These are phyloP conservation scores for Theileria orientalis DNA, from an alignment of 169 alveolate genomes.

Conservation along the genomic window DNA sequence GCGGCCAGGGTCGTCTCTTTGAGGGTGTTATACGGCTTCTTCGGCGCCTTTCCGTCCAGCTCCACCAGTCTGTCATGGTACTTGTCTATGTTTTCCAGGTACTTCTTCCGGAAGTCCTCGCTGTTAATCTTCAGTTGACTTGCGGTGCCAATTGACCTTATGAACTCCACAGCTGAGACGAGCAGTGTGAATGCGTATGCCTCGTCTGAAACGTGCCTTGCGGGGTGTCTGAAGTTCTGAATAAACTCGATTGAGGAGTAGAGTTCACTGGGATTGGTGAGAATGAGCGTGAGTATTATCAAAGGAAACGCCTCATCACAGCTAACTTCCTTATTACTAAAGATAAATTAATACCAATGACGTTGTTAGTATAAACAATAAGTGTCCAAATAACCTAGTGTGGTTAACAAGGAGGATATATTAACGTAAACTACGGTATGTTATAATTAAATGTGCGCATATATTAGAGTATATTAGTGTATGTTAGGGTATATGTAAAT, in stretches of 20 bases:
- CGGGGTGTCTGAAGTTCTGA: constrained; percentile 80
- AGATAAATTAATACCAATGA: no score
- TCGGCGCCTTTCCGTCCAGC: not conserved
- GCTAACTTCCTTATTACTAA: constrained; percentile 62
- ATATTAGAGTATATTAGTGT: no score
- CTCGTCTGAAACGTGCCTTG: constrained; percentile 77
- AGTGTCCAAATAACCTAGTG: not conserved
- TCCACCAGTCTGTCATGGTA: constrained; percentile 30
- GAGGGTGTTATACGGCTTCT: not conserved
- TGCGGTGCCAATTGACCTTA: constrained; percentile 41
- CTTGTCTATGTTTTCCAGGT: constrained; percentile 23
- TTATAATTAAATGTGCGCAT: no score
- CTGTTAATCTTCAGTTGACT: constrained; percentile 40
- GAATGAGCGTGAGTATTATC: constrained; percentile 74
- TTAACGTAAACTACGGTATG: no score
- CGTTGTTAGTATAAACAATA: no score
- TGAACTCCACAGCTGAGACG: constrained; percentile 80
- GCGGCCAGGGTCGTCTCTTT: constrained; percentile 8
- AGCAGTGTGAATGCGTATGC: constrained; percentile 82
- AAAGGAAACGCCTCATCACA: constrained; percentile 85
- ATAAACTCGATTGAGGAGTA: constrained; percentile 77
- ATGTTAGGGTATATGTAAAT: no score
- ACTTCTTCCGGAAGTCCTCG: constrained; percentile 40
- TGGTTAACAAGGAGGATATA: not conserved
- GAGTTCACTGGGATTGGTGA: constrained; percentile 80